Evolutionary conservation across 2,329 filamentous ascomycete genomes (phyloP).

Genomic region (Anthostomella pinea): DNA sequence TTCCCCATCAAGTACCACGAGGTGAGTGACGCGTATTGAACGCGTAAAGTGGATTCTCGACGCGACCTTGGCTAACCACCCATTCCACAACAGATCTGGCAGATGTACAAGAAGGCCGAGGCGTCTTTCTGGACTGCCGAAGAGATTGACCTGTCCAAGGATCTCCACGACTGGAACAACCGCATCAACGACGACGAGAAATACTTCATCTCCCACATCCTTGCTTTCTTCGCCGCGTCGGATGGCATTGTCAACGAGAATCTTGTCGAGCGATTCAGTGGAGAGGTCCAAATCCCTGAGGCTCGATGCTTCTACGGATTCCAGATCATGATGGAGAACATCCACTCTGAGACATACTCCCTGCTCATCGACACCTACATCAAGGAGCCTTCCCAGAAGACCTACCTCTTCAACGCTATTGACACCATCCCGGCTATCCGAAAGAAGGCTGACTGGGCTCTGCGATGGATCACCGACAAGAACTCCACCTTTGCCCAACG

Average conservation of each 20-base stretch:
- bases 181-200: conserved; percentile 93
- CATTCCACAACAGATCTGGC: conserved; percentile 74
- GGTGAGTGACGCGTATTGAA: conserved; percentile 65
- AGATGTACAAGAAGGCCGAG: conserved; percentile 99
- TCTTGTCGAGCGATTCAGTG: conserved; percentile 94
- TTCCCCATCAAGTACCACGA: conserved; percentile 99
- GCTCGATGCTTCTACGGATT: conserved; percentile 99
- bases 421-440: conserved; percentile 98
- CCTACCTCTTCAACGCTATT: conserved; percentile 96
- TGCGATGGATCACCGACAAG: conserved; percentile 91
- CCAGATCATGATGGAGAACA: conserved; percentile 99
- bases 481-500: conserved; percentile 93
- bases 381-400: conserved; percentile 92
- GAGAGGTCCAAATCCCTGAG: conserved; percentile 94
- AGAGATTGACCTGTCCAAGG: conserved; percentile 98
- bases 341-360: conserved; percentile 99
- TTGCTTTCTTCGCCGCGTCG: conserved; percentile 98
- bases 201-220: conserved; percentile 97
- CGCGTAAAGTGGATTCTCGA: conserved; percentile 64
- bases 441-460: conserved; percentile 98
- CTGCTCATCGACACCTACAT: conserved; percentile 99
- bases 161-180: conserved; percentile 99
- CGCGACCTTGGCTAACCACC: conserved; percentile 37
- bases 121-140: conserved; percentile 99
- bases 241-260: conserved; percentile 99